Evolutionary conservation across 2,329 filamentous ascomycete species (phyloP), one percentile per base, ranked within the genome.

Genomic region (Ophiostoma sp.): DNA sequence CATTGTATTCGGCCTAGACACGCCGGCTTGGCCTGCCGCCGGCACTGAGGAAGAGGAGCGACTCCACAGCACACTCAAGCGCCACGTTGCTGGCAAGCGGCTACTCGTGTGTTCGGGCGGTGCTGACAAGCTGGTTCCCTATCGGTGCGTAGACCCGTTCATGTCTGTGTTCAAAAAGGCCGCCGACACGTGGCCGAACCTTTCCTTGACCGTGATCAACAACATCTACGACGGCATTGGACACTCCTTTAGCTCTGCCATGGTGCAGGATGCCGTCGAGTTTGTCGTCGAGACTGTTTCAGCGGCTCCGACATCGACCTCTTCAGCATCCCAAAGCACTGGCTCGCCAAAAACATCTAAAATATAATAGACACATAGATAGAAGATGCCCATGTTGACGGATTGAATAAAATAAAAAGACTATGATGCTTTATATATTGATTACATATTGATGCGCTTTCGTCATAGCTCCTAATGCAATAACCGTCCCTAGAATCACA

Each of bases 91-190:
- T 5, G 86, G 86, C 1, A 93, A 92, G 79, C 84, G 79, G 70
- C 79, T 92, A 40, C 79, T 92, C 38, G 79, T 86, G 55, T 84
- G 89, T 69, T 88, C 86, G 1, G 90, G 90, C 2, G 87, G 80
- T 0, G 84, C 80, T 0, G 91, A 95, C 74, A 87, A 87, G 73
- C 77, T 94, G 3, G 91, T 95, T 16, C 90, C 91, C 14, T 90
- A 91, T 73, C 77, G 78, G 38, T 84, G 81, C 67, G 83, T 83
- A 3, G 80, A 83, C 74, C 82, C 85, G 0, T 90, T 94, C 70
- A 71, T 91, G 36, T 76, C 81, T 0, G 84, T 87, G 71, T 77
- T 95, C 68, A 85, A 87, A 74, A 77, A 80, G 7, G 86, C 86
- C 0, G 78, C 77, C 3, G 76, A 74, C 2, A 76, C 77, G 6